Evolutionary conservation across 1,139 yeast species (phyloP).

Genomic region (Keqinozyma sinolaborantium): DNA sequence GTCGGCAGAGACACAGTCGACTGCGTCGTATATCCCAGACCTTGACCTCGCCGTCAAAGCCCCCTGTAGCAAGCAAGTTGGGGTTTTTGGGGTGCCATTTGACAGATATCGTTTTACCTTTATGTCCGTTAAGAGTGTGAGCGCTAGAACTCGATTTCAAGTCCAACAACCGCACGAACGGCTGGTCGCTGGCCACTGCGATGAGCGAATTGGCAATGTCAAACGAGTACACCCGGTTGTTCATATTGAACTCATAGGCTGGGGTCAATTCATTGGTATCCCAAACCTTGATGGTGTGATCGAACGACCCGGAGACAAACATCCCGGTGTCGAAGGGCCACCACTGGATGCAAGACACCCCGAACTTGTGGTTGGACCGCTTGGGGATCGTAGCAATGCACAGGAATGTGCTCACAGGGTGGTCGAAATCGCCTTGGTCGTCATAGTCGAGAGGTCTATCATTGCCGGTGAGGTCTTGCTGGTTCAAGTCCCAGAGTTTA

Average conservation of each 20-base stretch:
- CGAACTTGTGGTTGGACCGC: constrained; percentile 61
- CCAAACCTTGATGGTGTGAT: constrained; percentile 76
- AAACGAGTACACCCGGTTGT: constrained; percentile 49
- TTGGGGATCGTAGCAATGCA: constrained; percentile 47
- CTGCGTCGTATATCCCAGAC: constrained; percentile 78
- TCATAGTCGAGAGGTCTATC: constrained; percentile 4
- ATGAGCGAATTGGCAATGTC: constrained; percentile 56
- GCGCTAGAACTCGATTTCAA: constrained; percentile 66
- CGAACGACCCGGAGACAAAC: constrained; percentile 81
- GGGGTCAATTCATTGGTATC: constrained; percentile 63
- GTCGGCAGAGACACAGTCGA: constrained; percentile 56
- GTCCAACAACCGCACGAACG: constrained; percentile 68
- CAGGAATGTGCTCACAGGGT: constrained; percentile 19
- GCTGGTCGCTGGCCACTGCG: constrained; percentile 70
- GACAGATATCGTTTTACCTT: constrained; percentile 59
- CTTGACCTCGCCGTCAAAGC: constrained; percentile 65
- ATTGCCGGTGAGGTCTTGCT: constrained; percentile 6
- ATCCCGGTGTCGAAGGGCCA: constrained; percentile 89
- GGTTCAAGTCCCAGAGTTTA: constrained; percentile 53
- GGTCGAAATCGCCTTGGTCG: constrained; percentile 23
- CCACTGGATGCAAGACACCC: constrained; percentile 76
- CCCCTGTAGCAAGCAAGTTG: constrained; percentile 68
- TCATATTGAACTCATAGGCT: constrained; percentile 62
- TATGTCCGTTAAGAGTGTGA: constrained; percentile 66
- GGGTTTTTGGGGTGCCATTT: constrained; percentile 75